Base-by-base conservation (phyloP, 371 early-diverging fungal genomes). In the Haplosporangium sp. region DNA sequence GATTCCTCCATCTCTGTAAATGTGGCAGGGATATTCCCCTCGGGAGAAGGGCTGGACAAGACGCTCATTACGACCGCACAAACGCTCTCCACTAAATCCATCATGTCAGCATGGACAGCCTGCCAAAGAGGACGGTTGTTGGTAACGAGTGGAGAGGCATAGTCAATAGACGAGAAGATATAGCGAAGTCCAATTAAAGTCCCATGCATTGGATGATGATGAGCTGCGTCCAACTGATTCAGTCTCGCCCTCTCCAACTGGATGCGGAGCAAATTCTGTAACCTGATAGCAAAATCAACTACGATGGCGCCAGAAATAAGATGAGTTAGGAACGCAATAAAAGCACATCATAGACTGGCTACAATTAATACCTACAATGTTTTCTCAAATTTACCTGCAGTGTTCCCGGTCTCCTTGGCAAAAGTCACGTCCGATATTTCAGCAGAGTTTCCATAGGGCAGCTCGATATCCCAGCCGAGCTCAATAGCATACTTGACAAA, bases 21-120 rank as follows among this genome's bases (percentile, higher is more conserved):
- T 7, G 91, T 87, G 8, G 91, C 83, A 8, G 95, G 95, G 0
- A 95, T 73, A 65, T 95, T 93, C 37, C 95, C 95, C 73, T 95
- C 95, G 5, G 95, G 94, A 9, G 95, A 91, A 12, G 91, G 89
- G 64, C 91, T 90, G 0, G 92, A 89, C 23, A 95, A 81, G 1
- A 94, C 90, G 18, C 85, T 87, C 81, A 93, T 84, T 6, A 91
- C 94, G 0, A 88, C 83, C 37, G 83, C 80, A 59, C 88, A 88
- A 10, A 89, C 86, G 0, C 72, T 58, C 56, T 87, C 82, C 43
- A 89, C 85, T 62, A 89, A 59, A 6, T 63, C 56, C 51, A 90
- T 65, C 18, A 83, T 82, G 42, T 84, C 82, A 1, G 65, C 57
- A 48, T 86, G 85, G 6, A 83, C 73, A 8, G 80, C 64, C 62